Conservation (phyloP, 441 rosid genomes). For the Adansonia gregorii region DNA sequence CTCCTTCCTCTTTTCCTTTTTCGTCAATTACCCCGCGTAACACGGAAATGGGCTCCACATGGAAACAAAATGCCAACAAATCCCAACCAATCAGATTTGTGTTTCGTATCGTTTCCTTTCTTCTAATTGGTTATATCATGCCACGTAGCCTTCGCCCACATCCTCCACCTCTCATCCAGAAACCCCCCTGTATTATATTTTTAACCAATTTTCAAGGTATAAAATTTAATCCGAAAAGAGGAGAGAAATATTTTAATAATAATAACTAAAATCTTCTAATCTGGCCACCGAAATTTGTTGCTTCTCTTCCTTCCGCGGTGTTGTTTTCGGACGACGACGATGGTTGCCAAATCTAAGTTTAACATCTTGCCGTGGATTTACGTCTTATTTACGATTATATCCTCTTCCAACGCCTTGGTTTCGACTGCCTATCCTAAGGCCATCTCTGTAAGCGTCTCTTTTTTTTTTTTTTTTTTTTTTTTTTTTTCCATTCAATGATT, state of each 20-base stretch:
- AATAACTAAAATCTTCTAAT: not conserved
- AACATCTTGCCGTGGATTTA: conserved; percentile 33
- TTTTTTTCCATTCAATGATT: not conserved
- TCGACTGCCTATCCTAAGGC: conserved; percentile 67
- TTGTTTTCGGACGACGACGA: conserved; percentile 15
- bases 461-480: not conserved
- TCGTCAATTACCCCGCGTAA: not conserved
- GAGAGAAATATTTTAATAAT: no score
- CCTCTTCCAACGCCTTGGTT: conserved; percentile 42
- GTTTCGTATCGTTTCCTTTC: conserved; percentile 46
- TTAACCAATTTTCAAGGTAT: not conserved
- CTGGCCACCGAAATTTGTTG: not conserved
- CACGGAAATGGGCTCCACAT: not conserved
- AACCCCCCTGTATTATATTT: not conserved
- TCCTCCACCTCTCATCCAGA: conserved; percentile 27
- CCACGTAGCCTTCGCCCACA: conserved; percentile 60
- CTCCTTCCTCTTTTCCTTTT: not conserved
- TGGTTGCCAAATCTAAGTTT: conserved; percentile 30
- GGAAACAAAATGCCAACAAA: not conserved
- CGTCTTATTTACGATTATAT: conserved; percentile 37
- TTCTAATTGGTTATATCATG: conserved; percentile 41
- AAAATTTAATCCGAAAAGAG: not conserved
- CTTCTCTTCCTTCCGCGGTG: not conserved
- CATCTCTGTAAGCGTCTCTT: conserved; percentile 52
- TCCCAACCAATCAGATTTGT: conserved; percentile 36